Conservation (phyloP, 2,329 filamentous ascomycete species). For the Delphinella strobiligena region DNA sequence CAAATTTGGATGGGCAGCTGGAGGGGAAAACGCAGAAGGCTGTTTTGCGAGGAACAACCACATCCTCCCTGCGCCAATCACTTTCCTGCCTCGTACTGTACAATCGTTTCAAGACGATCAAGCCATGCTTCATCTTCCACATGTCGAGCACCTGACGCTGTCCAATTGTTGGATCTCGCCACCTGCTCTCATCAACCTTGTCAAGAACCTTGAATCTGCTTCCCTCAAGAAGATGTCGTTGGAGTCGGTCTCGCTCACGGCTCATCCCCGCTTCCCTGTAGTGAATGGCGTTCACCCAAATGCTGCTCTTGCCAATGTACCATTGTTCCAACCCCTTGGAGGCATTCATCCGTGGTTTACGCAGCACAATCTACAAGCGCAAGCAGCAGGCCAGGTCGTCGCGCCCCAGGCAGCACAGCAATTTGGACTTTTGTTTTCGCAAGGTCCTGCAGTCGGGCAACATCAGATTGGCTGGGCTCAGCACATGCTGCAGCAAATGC, state of each 20-base stretch:
- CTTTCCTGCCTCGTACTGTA: slow-evolving; percentile 12
- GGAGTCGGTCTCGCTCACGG: slow-evolving; percentile 53
- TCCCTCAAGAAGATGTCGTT: slow-evolving; percentile 44
- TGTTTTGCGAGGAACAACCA: slow-evolving; percentile 49
- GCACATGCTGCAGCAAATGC: slow-evolving; percentile 1
- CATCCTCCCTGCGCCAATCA: slow-evolving; percentile 50
- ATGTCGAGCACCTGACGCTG: slow-evolving; percentile 47
- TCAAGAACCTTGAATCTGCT: slow-evolving; percentile 35
- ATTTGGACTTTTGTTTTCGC: not conserved
- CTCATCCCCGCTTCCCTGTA: slow-evolving; percentile 19
- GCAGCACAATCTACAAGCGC: no score
- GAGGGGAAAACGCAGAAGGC: slow-evolving; percentile 55
- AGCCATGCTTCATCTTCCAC: slow-evolving; percentile 39
- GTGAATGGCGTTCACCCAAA: slow-evolving; percentile 1
- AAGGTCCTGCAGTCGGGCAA: not conserved
- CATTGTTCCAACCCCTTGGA: no score
- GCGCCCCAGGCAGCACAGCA: not conserved
- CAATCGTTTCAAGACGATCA: slow-evolving; percentile 14
- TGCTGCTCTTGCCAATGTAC: not conserved
- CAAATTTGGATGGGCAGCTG: slow-evolving; percentile 54
- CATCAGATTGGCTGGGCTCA: slow-evolving; percentile 2
- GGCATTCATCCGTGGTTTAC: no score
- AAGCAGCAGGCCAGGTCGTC: not conserved
- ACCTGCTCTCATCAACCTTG: slow-evolving; percentile 40
- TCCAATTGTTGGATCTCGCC: slow-evolving; percentile 60